Base-by-base conservation (phyloP, 2,329 filamentous ascomycete genomes). In the Ophiostoma pallidulum region DNA sequence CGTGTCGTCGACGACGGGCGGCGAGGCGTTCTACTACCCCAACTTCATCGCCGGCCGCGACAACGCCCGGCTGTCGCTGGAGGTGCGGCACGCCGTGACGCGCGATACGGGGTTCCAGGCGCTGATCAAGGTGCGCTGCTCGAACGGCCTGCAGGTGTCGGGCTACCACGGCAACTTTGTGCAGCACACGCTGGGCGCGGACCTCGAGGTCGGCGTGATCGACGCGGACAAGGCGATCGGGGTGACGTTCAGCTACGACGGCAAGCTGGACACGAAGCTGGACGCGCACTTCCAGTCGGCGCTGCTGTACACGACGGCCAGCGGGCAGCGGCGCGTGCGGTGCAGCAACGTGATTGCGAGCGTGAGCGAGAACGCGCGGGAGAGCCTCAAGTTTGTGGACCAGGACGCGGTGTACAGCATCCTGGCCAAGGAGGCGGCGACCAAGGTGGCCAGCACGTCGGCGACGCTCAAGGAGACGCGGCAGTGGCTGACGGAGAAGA, bases 241-340 rank as follows among this genome's bases (percentile, higher is more conserved):
- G 3, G 86, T 97, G 10, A 83, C 88, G 41, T 98, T 98, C 64
- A 86, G 79, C 58, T 94, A 98, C 64, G 92, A 98, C 61, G 92
- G 92, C 51, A 97, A 97, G 67, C 78, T 98, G n/a, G 92, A 98
- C 65, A 73, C 88, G 4, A 96, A 96, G 66, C 75, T 97, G 19
- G 92, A 98, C 64, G 91, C 91, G 8, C 92, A 98, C 67, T 98
- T 98, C 75, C 92, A 98, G 64, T 88, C 86, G 19, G 92, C 92
- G 2, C 71, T 98, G 3, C 76, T 98, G 2, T 98, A 98, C 67
- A 98, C 92, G 1, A 94, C 91, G 4, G 86, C 89, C 4, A 82
- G 77, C 43, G 92, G 92, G 4, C 82, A 98, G 66, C 82, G 92
- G 41, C 78, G 92, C 46, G 92, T 98, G 41, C 77, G 92, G 50